phyloP scores from a whole-genome alignment of 106 monocot genomes.

The Dendrobium catenatum region DNA sequence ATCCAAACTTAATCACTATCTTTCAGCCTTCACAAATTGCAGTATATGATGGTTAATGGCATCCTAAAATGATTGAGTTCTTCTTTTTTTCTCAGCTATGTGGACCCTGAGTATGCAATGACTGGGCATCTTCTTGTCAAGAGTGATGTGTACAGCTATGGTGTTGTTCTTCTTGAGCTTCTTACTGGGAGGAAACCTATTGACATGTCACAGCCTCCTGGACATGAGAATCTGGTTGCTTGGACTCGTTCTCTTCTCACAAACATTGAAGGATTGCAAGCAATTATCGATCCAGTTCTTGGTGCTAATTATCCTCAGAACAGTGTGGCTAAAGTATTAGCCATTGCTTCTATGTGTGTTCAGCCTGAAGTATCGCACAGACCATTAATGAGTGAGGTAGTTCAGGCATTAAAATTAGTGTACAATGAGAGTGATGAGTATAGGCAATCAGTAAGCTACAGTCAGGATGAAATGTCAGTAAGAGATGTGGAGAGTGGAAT shows the following conservation, averaged over 20 bases:
- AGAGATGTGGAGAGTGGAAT: slow-evolving; percentile 5
- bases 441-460: slow-evolving; percentile 6
- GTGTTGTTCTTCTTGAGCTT: slow-evolving; percentile 59
- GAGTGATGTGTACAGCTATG: slow-evolving; percentile 61
- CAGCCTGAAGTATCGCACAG: slow-evolving; percentile 56
- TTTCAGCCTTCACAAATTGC: neutral
- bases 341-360: slow-evolving; percentile 57
- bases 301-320: slow-evolving; percentile 14
- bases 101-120: slow-evolving; percentile 63
- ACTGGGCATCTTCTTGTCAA: slow-evolving; percentile 60
- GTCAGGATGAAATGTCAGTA: slow-evolving; percentile 10
- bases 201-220: slow-evolving; percentile 37
- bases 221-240: slow-evolving; percentile 52
- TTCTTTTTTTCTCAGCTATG: slow-evolving; percentile 27
- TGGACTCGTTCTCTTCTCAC: slow-evolving; percentile 46
- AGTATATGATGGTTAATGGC: neutral
- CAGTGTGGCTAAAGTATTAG: slow-evolving; percentile 43
- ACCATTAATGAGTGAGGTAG: slow-evolving; percentile 59
- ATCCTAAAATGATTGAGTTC: neutral
- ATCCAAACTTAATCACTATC: neutral
- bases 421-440: slow-evolving; percentile 24
- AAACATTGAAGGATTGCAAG: slow-evolving; percentile 29
- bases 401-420: slow-evolving; percentile 50
- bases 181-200: slow-evolving; percentile 51
- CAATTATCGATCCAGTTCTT: slow-evolving; percentile 33